A percentile compares a stretch with the other conserved stretches of the same genome.
Conservation (phyloP, 1,284 basidiomycete genomes). For the Omphalotus olearius region DNA sequence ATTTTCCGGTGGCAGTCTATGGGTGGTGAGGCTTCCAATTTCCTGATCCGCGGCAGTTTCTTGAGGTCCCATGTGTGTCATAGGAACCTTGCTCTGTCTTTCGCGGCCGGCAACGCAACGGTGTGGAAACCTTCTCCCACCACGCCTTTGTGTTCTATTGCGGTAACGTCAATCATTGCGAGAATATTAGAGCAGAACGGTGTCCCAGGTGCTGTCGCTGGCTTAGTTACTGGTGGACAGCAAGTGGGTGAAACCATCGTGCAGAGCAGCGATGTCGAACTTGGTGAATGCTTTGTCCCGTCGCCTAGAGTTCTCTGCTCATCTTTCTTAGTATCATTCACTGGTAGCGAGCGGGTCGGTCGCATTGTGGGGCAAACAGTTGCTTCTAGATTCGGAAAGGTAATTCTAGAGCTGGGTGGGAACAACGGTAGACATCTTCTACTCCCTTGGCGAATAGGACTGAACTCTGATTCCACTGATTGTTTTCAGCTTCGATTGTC, state of each 20-base stretch:
- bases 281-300: slow-evolving; percentile 44
- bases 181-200: slow-evolving; percentile 78
- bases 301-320: background rate
- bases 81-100: slow-evolving; percentile 88
- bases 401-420: slow-evolving; percentile 89
- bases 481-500: slow-evolving; percentile 71
- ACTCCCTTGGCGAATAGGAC: slow-evolving; percentile 12
- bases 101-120: slow-evolving; percentile 90
- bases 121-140: slow-evolving; percentile 94
- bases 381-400: slow-evolving; percentile 78
- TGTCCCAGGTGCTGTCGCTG: slow-evolving; percentile 79
- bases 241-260: slow-evolving; percentile 80
- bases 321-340: slow-evolving; percentile 73
- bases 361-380: slow-evolving; percentile 80
- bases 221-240: slow-evolving; percentile 80
- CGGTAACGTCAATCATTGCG: slow-evolving; percentile 82
- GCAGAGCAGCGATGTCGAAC: slow-evolving; percentile 67
- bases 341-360: slow-evolving; percentile 87
- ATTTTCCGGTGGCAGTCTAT: slow-evolving; percentile 91
- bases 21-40: slow-evolving; percentile 53
- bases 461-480: slow-evolving; percentile 15
- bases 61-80: slow-evolving; percentile 8
- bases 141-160: slow-evolving; percentile 86
- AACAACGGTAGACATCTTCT: slow-evolving; percentile 68
- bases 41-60: background rate